A percentile compares a stretch with the other conserved stretches of the same genome.
Evolutionary conservation across 2,329 filamentous ascomycete genomes (phyloP).

Genomic region (Tolypocladium guangdongense): DNA sequence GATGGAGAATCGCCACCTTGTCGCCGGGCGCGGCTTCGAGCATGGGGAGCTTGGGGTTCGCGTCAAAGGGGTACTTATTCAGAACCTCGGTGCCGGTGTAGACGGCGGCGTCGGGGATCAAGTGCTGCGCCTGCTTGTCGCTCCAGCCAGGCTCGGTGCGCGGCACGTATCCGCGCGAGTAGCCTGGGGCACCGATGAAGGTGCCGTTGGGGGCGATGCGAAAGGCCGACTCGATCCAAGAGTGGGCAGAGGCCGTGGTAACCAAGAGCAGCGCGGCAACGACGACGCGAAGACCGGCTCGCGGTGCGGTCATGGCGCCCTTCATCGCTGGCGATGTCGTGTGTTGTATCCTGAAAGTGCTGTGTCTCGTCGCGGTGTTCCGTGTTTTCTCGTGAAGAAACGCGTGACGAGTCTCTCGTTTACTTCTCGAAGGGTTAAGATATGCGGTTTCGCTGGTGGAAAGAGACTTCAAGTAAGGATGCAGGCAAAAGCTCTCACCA

Average conservation of each 20-base stretch:
- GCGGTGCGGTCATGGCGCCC: constrained; percentile 11
- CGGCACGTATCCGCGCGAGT: constrained; percentile 57
- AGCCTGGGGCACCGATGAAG: constrained; percentile 61
- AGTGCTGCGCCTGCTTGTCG: constrained; percentile 49
- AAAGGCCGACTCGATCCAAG: constrained; percentile 71
- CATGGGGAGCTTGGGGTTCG: constrained; percentile 44
- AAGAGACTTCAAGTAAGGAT: background rate
- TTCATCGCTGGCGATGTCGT: background rate
- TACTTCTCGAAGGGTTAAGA: background rate
- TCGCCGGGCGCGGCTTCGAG: constrained; percentile 52
- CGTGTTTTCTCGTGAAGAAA: background rate
- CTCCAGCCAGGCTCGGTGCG: constrained; percentile 44
- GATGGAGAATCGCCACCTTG: constrained; percentile 54
- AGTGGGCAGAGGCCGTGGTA: constrained; percentile 44
- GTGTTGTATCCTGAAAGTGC: constrained; percentile 5
- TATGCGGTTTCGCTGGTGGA: background rate
- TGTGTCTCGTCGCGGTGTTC: background rate
- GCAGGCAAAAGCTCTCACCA: background rate
- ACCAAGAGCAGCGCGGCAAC: constrained; percentile 18
- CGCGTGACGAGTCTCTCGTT: background rate
- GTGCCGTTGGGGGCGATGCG: constrained; percentile 64
- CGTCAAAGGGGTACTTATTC: constrained; percentile 22
- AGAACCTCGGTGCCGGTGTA: constrained; percentile 50
- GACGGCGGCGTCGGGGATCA: constrained; percentile 46
- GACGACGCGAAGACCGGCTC: constrained; percentile 8